Percentiles rank a stretch among this genome's conserved stretches.
These are phyloP conservation scores for Backusella westeae DNA, from an alignment of 192 early-diverging fungal genomes.

Conservation along the genomic window DNA sequence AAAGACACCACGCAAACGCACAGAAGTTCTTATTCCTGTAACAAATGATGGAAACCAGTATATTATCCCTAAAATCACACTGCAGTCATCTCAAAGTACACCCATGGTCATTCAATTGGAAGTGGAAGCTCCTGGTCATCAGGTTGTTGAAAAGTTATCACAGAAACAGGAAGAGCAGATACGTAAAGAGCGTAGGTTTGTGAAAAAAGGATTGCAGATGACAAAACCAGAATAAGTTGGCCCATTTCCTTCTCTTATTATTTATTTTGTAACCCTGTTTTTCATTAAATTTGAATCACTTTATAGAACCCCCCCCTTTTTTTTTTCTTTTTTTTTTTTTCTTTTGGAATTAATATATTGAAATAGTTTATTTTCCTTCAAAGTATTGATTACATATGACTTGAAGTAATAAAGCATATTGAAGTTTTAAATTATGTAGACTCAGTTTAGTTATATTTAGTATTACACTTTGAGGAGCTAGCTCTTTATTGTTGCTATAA, in stretches of 20 bases:
- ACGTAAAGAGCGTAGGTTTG: neutral
- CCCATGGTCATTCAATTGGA: neutral
- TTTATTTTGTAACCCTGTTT: neutral
- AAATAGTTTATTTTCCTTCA: no score
- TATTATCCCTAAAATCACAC: neutral
- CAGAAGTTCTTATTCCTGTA: neutral
- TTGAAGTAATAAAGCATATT: no score
- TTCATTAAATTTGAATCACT: neutral
- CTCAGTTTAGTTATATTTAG: no score
- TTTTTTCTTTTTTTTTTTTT: neutral
- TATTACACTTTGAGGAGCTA: no score
- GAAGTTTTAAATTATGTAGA: no score
- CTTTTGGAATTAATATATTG: no score
- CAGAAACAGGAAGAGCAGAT: neutral
- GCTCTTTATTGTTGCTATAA: no score
- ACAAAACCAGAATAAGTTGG: neutral
- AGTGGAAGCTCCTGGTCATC: neutral
- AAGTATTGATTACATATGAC: no score
- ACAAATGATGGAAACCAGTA: neutral
- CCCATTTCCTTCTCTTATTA: neutral
- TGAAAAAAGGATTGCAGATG: constrained; percentile 8
- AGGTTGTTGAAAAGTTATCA: neutral
- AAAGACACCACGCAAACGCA: neutral
- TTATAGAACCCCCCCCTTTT: neutral
- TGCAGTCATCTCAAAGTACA: neutral